Percentiles rank a stretch among this genome's conserved stretches.
These are phyloP conservation scores for Epichloe hybrida DNA, from an alignment of 2,329 filamentous ascomycete species.

Conservation along the genomic window DNA sequence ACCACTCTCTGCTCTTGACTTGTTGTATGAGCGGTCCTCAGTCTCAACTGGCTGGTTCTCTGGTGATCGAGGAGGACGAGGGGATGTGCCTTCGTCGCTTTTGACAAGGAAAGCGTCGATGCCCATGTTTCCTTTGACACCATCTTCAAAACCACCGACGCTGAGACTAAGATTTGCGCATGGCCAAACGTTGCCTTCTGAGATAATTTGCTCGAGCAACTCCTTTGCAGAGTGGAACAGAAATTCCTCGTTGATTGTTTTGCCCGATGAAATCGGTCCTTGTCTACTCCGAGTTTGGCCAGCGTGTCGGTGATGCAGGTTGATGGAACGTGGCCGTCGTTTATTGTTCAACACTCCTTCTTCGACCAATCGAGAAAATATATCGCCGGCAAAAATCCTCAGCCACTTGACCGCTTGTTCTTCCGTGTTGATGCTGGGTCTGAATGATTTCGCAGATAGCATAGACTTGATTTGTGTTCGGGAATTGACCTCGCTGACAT, in stretches of 20 bases:
- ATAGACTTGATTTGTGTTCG: conserved; percentile 93
- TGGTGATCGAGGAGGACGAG: conserved; percentile 11
- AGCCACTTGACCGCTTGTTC: conserved; percentile 80
- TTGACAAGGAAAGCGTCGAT: conserved; percentile 79
- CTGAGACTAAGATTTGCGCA: conserved; percentile 82
- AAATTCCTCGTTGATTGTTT: conserved; percentile 53
- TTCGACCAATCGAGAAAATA: conserved; percentile 77
- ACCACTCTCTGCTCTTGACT: conserved; percentile 26
- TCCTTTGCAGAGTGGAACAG: conserved; percentile 66
- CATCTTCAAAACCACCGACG: conserved; percentile 87
- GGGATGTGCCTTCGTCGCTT: conserved; percentile 46
- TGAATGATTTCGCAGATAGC: conserved; percentile 91
- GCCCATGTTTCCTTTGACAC: conserved; percentile 67
- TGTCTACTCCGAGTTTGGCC: conserved; percentile 63
- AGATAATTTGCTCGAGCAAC: conserved; percentile 62
- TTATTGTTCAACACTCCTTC: conserved; percentile 83
- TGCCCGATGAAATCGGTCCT: conserved; percentile 63
- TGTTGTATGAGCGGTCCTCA: conserved; percentile 15
- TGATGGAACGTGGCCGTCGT: conserved; percentile 73
- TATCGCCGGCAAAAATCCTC: conserved; percentile 81
- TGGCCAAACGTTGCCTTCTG: conserved; percentile 73
- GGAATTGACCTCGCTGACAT: conserved; percentile 77
- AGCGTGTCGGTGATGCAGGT: conserved; percentile 66
- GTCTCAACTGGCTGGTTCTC: not conserved
- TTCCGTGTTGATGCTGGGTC: conserved; percentile 62